phyloP scores from a whole-genome alignment of 2,329 filamentous ascomycete species.

The Microdochium nivale region DNA sequence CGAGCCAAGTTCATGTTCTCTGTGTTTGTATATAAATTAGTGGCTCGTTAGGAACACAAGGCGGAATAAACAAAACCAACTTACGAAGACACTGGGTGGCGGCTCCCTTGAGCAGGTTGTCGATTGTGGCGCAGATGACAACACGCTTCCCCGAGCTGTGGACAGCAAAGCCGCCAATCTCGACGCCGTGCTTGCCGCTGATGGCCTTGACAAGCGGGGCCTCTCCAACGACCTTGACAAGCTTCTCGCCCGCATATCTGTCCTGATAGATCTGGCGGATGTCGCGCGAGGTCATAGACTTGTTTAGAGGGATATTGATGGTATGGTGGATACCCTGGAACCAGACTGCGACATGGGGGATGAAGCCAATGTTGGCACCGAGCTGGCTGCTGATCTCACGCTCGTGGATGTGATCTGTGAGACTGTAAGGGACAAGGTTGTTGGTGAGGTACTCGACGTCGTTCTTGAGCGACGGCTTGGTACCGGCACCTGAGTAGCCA shows the following conservation, averaged over 20 bases:
- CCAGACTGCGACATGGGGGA: conserved; percentile 93
- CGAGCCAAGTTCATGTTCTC: conserved; percentile 70
- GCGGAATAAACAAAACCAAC: conserved; percentile 24
- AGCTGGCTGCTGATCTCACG: conserved; percentile 78
- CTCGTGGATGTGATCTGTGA: conserved; percentile 95
- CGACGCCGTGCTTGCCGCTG: conserved; percentile 74
- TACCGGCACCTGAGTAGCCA: conserved; percentile 90
- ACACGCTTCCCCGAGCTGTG: conserved; percentile 83
- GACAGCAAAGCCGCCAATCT: conserved; percentile 94
- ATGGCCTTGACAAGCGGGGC: conserved; percentile 80
- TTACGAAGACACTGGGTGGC: conserved; percentile 86
- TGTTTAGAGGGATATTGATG: conserved; percentile 79
- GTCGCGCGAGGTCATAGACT: conserved; percentile 83
- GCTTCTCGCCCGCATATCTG: conserved; percentile 88
- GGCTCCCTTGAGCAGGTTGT: conserved; percentile 89
- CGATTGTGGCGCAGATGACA: conserved; percentile 89
- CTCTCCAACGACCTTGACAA: conserved; percentile 88
- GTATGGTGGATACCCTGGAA: conserved; percentile 93
- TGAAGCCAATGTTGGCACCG: conserved; percentile 67
- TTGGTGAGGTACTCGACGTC: conserved; percentile 73
- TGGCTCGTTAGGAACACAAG: not conserved
- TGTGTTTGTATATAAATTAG: conserved; percentile 13
- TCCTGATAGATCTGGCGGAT: conserved; percentile 94
- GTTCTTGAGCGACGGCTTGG: conserved; percentile 91
- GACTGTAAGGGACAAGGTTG: conserved; percentile 84